A percentile compares a stretch with the other conserved stretches of the same genome.
These are phyloP conservation scores for Anisodus tanguticus DNA, from an alignment of 257 asterid genomes.

Conservation along the genomic window DNA sequence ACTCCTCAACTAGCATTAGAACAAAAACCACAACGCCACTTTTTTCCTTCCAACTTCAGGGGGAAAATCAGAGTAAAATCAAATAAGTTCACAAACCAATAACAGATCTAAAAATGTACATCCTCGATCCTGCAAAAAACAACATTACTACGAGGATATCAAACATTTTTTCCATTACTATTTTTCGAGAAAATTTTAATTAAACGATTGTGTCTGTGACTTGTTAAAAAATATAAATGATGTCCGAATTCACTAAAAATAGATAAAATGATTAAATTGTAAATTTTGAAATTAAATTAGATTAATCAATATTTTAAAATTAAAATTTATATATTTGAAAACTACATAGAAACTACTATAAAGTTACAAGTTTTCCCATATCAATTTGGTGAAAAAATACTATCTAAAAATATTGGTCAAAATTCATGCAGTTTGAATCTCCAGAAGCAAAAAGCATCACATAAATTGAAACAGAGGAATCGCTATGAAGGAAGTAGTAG, in stretches of 20 bases:
- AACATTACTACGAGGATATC: neutral
- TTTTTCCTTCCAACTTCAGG: neutral
- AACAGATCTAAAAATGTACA: neutral
- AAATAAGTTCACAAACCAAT: conserved; percentile 18
- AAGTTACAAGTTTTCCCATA: no score
- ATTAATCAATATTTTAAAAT: no score
- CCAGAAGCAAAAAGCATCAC: no score
- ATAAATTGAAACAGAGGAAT: no score
- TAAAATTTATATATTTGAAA: no score
- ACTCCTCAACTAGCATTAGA: conserved; percentile 7
- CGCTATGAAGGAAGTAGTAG: neutral
- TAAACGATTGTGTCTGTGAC: neutral
- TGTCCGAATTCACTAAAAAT: neutral
- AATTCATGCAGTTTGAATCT: no score
- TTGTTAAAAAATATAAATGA: neutral
- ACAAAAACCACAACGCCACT: neutral
- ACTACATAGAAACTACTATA: no score
- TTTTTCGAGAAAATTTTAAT: neutral
- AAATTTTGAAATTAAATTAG: no score
- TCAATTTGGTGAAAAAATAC: no score
- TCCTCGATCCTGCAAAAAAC: neutral
- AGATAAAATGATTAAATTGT: no score
- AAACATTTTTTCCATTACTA: neutral
- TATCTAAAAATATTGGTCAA: no score
- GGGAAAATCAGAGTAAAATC: neutral